These are phyloP conservation scores for Tylopilus felleus DNA, from an alignment of 768 basidiomycete species.

Conservation along the genomic window DNA sequence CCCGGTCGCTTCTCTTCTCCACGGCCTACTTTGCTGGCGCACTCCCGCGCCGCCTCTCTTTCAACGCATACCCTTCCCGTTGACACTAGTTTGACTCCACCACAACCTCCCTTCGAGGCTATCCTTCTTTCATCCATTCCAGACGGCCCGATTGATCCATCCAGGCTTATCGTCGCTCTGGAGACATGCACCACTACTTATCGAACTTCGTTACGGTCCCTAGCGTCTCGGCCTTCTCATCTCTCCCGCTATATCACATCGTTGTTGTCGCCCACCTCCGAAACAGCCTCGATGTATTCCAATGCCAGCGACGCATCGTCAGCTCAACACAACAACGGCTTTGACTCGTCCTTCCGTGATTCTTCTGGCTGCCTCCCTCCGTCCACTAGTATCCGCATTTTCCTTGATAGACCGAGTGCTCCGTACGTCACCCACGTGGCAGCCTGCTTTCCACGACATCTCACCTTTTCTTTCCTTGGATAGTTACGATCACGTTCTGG, in stretches of 20 bases:
- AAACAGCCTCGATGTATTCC: conserved; percentile 56
- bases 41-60: conserved; percentile 37
- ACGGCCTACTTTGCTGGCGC: conserved; percentile 21
- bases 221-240: conserved; percentile 66
- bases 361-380: conserved; percentile 53
- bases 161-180: conserved; percentile 63
- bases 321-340: conserved; percentile 25
- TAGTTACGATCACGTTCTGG: conserved; percentile 70
- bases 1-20: conserved; percentile 37
- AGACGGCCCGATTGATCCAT: conserved; percentile 45
- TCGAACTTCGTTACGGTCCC: conserved; percentile 62
- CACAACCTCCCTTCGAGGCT: conserved; percentile 57
- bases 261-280: conserved; percentile 41
- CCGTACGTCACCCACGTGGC: conserved; percentile 52
- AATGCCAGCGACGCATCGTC: conserved; percentile 39
- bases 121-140: conserved; percentile 63
- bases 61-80: conserved; percentile 50
- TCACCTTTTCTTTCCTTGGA: neutral
- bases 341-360: conserved; percentile 54
- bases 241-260: conserved; percentile 56
- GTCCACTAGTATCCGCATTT: conserved; percentile 58
- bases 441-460: neutral
- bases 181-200: conserved; percentile 70
- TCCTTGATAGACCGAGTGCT: conserved; percentile 75
- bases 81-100: conserved; percentile 43